These are phyloP conservation scores for Trichoderma gracile DNA, from an alignment of 2,329 filamentous ascomycete genomes.

Conservation along the genomic window DNA sequence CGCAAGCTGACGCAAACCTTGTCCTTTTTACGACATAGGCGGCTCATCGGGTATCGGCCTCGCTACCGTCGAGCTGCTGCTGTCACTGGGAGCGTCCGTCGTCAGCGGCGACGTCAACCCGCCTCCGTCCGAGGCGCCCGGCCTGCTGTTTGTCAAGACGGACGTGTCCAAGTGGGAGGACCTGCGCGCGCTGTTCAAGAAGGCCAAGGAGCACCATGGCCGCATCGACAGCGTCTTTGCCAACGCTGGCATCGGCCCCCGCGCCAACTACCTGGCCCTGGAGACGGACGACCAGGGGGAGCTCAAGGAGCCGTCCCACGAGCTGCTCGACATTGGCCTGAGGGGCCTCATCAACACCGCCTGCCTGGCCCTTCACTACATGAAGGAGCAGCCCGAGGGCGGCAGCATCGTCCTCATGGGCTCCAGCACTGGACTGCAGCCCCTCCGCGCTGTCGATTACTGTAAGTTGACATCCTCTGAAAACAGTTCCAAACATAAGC, in stretches of 20 bases:
- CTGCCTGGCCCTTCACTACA: slow-evolving; percentile 18
- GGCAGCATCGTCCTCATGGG: slow-evolving; percentile 20
- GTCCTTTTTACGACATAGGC: background rate
- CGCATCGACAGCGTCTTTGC: slow-evolving; percentile 21
- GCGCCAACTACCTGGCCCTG: slow-evolving; percentile 18
- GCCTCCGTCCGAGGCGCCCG: slow-evolving; percentile 3
- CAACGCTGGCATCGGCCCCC: slow-evolving; percentile 17
- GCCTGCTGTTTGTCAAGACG: slow-evolving; percentile 7
- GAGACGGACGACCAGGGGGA: slow-evolving; percentile 17
- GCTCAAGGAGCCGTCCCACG: slow-evolving; percentile 14
- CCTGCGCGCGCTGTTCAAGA: slow-evolving; percentile 10
- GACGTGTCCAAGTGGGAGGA: slow-evolving; percentile 15
- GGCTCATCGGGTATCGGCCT: slow-evolving; percentile 19
- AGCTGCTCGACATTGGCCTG: slow-evolving; percentile 11
- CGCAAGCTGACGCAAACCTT: background rate
- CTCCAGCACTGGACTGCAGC: slow-evolving; percentile 16
- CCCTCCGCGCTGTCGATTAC: slow-evolving; percentile 20
- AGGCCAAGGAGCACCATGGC: slow-evolving; percentile 11
- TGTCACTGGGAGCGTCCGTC: slow-evolving; percentile 17
- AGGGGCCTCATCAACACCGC: slow-evolving; percentile 20
- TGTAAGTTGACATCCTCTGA: slow-evolving; percentile 5
- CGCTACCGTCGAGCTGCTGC: slow-evolving; percentile 14
- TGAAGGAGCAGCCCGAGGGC: slow-evolving; percentile 18
- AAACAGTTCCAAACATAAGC: background rate
- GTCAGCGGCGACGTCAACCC: slow-evolving; percentile 18